Evolutionary conservation across 1,284 basidiomycete genomes (phyloP).

Genomic region (Garcileccinum viscosum): DNA sequence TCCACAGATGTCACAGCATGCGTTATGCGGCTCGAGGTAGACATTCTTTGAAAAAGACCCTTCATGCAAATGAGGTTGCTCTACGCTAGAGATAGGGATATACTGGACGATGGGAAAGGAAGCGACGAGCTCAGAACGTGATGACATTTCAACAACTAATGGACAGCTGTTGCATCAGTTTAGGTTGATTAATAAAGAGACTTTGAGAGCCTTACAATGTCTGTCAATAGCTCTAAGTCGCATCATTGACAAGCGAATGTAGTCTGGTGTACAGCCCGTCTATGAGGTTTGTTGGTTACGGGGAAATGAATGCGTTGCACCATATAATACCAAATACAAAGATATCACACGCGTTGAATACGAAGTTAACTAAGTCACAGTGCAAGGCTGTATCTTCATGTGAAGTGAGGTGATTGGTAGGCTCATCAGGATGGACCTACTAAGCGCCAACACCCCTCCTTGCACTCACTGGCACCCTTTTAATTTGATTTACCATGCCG

Average conservation of each 20-base stretch:
- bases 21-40: background rate
- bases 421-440: background rate
- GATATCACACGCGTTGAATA: background rate
- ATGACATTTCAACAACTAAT: background rate
- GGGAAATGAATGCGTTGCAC: background rate
- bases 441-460: background rate
- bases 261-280: too few species aligned
- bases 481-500: background rate
- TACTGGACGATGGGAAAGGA: background rate
- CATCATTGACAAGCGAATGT: background rate
- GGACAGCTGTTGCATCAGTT: background rate
- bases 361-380: too few species aligned
- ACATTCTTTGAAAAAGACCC: background rate
- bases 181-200: background rate
- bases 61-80: background rate
- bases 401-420: background rate
- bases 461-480: background rate
- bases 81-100: background rate
- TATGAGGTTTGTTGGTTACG: too few species aligned
- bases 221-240: background rate
- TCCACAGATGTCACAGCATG: background rate
- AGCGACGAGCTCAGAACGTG: background rate
- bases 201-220: background rate
- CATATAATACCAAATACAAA: too few species aligned
- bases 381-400: background rate